Evolutionary conservation across 257 asterid genomes (phyloP).

Genomic region (Knoxia roxburghii): DNA sequence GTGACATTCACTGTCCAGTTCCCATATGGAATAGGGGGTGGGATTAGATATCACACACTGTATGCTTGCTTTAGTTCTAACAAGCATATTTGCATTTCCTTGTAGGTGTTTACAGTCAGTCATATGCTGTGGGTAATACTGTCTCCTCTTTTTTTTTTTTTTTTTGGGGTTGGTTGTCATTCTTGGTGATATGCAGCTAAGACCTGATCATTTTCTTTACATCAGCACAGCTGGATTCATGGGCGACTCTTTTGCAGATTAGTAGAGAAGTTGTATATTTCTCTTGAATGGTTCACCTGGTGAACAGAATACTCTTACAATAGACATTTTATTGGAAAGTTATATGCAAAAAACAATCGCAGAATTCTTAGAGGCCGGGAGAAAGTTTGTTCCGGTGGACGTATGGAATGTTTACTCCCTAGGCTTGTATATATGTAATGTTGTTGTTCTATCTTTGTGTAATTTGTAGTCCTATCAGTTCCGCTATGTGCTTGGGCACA

Average conservation of each 20-base stretch:
- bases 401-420: background rate
- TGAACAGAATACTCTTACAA: background rate
- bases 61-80: background rate
- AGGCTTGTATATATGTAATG: conserved; percentile 4
- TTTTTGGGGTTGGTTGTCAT: conserved; percentile 4
- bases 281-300: conserved; percentile 8
- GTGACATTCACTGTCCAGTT: too few species aligned
- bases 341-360: conserved; percentile 1
- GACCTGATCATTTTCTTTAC: background rate
- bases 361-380: conserved; percentile 13
- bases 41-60: too few species aligned
- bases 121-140: conserved; percentile 25
- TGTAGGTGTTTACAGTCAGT: conserved; percentile 20
- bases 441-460: background rate
- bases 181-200: conserved; percentile 7
- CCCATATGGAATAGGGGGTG: too few species aligned
- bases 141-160: background rate
- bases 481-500: too few species aligned
- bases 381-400: background rate
- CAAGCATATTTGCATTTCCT: conserved; percentile 4
- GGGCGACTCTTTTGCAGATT: conserved; percentile 19
- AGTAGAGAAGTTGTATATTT: conserved; percentile 9
- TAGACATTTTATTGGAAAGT: conserved; percentile 15
- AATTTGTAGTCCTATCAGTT: too few species aligned
- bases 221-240: conserved; percentile 28